Evolutionary conservation across 306 rosid genomes (phyloP), one percentile per base, ranked within the genome.

Genomic region (Luffa acutangula): DNA sequence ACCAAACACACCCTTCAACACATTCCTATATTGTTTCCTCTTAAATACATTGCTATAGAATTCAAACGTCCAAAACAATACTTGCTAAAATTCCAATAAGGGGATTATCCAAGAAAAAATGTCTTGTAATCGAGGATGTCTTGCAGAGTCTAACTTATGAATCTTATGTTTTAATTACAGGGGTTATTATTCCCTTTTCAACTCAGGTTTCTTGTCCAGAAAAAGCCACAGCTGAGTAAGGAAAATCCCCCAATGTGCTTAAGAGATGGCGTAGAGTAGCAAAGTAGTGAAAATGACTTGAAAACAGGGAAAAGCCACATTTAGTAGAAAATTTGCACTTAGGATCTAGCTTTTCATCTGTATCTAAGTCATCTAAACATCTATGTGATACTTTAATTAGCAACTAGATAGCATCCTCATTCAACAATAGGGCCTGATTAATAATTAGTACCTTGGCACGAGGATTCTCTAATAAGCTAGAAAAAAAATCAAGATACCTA

Each of bases 401-500:
- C 86, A 90, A 79, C 87, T 77, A 88, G 83, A 90, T 78, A 74
- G 79, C 75, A 14, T 89, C 92, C 82, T 88, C 94, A 78, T 84
- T 91, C 79, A 91, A 78, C 76, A 93, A 85, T 66, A 93, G 85
- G 59, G 78, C 88, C 99, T 95, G 90, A 63, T 45, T 79, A 42
- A 78, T 57, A 82, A 80, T 46, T 49, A 58, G 67, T 76, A 95
- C 99, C 99, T 95, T 90, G 86, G 90, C 91, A 80, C 80, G 89
- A 34, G 99, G 97, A 88, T 95, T 97, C 93, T 91, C 98, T 87
- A 88, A 84, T 81, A 95, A 85, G 83, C 93, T 88, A 58, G 91
- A 91, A 88, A 95, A 89, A 91, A 95, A 95, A 81, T 95, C 97
- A 80, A 95, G 91, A 80, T 89, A 96, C 86, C 92, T 91, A 89